Conservation (phyloP, 2,329 filamentous ascomycete genomes). For the Arthrobotrys entomopaga region DNA sequence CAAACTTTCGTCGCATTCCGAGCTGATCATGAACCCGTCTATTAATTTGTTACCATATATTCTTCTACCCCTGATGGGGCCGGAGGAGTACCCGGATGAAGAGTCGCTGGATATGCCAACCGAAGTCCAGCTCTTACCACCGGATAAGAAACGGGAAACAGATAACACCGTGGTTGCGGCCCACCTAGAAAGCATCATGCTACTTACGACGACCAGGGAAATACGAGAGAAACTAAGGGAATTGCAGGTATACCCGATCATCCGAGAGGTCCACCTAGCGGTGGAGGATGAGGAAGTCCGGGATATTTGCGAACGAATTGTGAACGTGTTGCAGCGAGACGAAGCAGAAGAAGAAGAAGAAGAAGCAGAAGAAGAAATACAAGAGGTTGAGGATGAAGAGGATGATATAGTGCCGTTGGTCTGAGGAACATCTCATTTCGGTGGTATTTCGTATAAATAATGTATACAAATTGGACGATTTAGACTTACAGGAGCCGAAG, state of each 20-base stretch:
- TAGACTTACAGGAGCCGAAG: too few species aligned
- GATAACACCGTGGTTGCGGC: constrained; percentile 82
- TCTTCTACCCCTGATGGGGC: constrained; percentile 84
- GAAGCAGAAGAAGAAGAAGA: constrained; percentile 69
- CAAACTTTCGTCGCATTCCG: constrained; percentile 76
- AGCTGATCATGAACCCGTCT: constrained; percentile 75
- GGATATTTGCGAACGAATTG: constrained; percentile 86
- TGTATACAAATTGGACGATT: too few species aligned
- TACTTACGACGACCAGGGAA: constrained; percentile 80
- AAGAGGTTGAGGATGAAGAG: constrained; percentile 60
- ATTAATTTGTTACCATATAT: constrained; percentile 89
- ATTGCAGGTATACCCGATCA: constrained; percentile 86
- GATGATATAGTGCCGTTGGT: constrained; percentile 63
- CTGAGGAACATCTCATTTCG: constrained; percentile 4
- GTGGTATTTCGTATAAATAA: too few species aligned
- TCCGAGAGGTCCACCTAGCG: constrained; percentile 83
- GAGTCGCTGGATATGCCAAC: constrained; percentile 87
- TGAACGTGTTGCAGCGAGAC: constrained; percentile 86
- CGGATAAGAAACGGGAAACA: constrained; percentile 85
- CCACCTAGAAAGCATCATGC: constrained; percentile 85
- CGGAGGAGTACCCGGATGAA: constrained; percentile 86
- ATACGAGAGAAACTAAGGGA: constrained; percentile 78
- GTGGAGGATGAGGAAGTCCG: constrained; percentile 81
- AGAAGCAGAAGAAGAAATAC: constrained; percentile 64
- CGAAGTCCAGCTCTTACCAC: constrained; percentile 86